Evolutionary conservation across 352 stramenopile species (phyloP), one percentile per base, ranked within the genome.

Genomic region (Elongisporangium senticosum): DNA sequence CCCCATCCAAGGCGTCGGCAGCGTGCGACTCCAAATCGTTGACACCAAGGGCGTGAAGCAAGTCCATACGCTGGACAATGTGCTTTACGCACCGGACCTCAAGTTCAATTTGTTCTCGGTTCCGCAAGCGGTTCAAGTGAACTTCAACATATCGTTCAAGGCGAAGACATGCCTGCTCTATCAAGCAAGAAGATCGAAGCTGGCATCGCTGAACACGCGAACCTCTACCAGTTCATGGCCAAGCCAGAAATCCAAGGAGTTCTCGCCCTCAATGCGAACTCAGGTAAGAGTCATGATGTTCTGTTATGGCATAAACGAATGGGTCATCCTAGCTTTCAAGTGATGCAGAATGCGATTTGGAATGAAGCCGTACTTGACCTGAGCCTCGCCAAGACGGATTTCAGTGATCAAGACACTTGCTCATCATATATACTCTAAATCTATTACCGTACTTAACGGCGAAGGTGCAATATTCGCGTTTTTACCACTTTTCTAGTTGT

Each of bases 61-160:
- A 26, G 23, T 26, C 23, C 23, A 5, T 26, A 26, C 23, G 23
- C 23, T 26, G 23, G 23, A 26, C 8, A 24, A 51, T 39, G 40
- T 59, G 37, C 55, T 59, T 14, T 59, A 57, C 23, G 57, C 49
- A 49, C 59, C 59, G 2, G 52, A 52, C 3, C 43, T 64, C 2
- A 56, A 56, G 21, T 59, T 59, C 14, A 63, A 63, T 20, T 50
- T 54, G 17, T 19, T 63, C 24, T 63, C 51, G 4, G 50, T 59
- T n/a, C 59, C 51, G n/a, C 61, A 67, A 48, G 43, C 56, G 1
- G 55, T 63, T 19, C 43, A 58, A 39, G 20, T 19, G 4, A 48
- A 63, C 47, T 66, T 24, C 50, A 66, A 66, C 3, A 62, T 62
- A 33, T 62, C 53, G 2, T 66, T 66, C 17, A 64, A 50, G 23